phyloP scores from a whole-genome alignment of 2,329 filamentous ascomycete genomes.

The Aureobasidium sp. region DNA sequence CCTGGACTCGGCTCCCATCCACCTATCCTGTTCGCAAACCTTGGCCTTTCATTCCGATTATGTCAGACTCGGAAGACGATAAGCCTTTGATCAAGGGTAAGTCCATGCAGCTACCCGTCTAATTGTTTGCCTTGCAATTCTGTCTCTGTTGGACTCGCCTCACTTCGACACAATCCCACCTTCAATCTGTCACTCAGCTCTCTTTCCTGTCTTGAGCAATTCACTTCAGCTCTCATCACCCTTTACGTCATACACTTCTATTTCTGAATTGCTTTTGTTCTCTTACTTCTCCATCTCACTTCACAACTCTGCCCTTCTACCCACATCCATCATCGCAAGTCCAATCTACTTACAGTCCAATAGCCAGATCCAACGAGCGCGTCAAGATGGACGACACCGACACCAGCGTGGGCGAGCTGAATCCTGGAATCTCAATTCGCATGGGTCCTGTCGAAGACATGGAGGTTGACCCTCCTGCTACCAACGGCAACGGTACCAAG shows the following conservation, averaged over 20 bases:
- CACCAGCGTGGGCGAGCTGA: conserved; percentile 54
- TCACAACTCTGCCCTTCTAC: conserved; percentile 9
- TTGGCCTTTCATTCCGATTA: conserved; percentile 23
- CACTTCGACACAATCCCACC: neutral
- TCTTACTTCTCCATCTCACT: conserved; percentile 4
- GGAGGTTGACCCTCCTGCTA: conserved; percentile 57
- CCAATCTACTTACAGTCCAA: conserved; percentile 14
- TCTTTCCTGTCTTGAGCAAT: neutral
- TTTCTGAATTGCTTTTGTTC: neutral
- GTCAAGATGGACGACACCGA: conserved; percentile 43
- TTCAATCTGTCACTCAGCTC: neutral
- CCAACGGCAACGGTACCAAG: conserved; percentile 43
- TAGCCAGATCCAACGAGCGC: conserved; percentile 45
- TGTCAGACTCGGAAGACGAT: conserved; percentile 72
- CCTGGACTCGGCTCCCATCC: neutral
- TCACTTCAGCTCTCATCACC: neutral
- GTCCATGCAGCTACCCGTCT: conserved; percentile 11
- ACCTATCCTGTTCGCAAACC: conserved; percentile 13
- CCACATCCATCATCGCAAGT: neutral
- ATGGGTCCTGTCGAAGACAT: conserved; percentile 64
- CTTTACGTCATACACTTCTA: neutral
- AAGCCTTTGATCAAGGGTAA: conserved; percentile 58
- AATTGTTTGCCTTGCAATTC: conserved; percentile 1
- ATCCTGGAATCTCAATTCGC: conserved; percentile 67
- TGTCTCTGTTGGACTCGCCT: neutral